Conservation (phyloP, 2,329 filamentous ascomycete species). For the Colletotrichum incanum region DNA sequence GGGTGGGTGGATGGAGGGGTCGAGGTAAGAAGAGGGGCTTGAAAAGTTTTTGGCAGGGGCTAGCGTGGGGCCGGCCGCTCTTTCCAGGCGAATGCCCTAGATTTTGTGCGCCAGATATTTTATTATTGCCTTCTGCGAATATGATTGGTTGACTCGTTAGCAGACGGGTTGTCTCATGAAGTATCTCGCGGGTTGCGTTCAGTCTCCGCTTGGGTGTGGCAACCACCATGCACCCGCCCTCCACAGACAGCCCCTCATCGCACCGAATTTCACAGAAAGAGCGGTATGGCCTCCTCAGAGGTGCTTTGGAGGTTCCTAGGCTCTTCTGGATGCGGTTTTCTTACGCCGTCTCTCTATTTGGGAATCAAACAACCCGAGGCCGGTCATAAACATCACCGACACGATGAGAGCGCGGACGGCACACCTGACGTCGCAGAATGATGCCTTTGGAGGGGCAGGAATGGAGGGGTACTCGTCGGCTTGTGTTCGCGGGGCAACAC, state of each 20-base stretch:
- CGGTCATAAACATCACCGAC: neutral
- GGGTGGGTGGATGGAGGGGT: slow-evolving; percentile 20
- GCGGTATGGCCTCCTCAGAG: slow-evolving; percentile 24
- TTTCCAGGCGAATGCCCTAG: slow-evolving; percentile 32
- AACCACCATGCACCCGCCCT: slow-evolving; percentile 24
- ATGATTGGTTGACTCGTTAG: slow-evolving; percentile 11
- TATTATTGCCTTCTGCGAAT: neutral
- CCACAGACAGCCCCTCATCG: slow-evolving; percentile 19
- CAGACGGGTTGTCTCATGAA: slow-evolving; percentile 12
- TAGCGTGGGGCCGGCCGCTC: slow-evolving; percentile 16
- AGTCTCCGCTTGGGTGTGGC: slow-evolving; percentile 15
- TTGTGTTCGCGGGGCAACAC: slow-evolving; percentile 39
- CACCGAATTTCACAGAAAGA: slow-evolving; percentile 25
- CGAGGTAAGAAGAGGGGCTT: slow-evolving; percentile 31
- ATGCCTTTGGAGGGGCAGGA: slow-evolving; percentile 14
- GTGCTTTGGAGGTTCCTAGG: neutral
- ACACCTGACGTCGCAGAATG: neutral
- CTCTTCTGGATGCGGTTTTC: too few relatives aligned
- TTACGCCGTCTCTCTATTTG: neutral
- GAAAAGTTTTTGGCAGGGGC: slow-evolving; percentile 29
- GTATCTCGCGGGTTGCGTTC: slow-evolving; percentile 23
- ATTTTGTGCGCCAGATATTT: slow-evolving; percentile 28
- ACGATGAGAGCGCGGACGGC: too few relatives aligned
- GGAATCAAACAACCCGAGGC: neutral
- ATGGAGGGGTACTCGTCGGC: slow-evolving; percentile 34